A percentile compares a stretch with the other conserved stretches of the same genome.
These are phyloP conservation scores for Solanum corneliomulleri DNA, from an alignment of 257 asterid genomes.

Conservation along the genomic window DNA sequence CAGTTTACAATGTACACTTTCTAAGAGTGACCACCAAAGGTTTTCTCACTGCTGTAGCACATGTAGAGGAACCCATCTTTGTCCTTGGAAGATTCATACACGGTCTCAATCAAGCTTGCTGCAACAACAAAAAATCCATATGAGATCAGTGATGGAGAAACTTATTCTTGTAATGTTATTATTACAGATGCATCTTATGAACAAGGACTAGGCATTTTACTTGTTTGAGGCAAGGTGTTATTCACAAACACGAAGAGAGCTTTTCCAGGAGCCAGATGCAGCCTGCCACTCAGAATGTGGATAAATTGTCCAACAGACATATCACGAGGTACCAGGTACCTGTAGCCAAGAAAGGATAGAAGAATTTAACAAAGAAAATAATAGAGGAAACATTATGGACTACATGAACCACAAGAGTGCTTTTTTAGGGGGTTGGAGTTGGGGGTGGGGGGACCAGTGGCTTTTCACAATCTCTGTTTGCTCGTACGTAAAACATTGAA, in stretches of 20 bases:
- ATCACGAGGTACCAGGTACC: constrained; percentile 93
- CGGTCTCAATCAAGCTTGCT: constrained; percentile 70
- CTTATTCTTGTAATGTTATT: not conserved
- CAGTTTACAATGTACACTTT: not conserved
- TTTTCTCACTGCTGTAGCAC: constrained; percentile 98
- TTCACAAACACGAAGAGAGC: constrained; percentile 84
- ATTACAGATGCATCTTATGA: not conserved
- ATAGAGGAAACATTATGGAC: not conserved
- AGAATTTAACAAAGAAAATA: not conserved
- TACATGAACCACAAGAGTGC: not conserved
- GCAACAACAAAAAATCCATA: constrained; percentile 4
- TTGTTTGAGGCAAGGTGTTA: constrained; percentile 85
- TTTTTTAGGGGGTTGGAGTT: not conserved
- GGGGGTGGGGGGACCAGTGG: not conserved
- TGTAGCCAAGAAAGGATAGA: constrained; percentile 9
- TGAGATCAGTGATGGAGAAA: not conserved
- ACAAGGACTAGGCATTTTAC: constrained; percentile 20
- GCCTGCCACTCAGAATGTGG: constrained; percentile 74
- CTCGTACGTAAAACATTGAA: not conserved
- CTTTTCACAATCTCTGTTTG: not conserved
- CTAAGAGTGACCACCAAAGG: constrained; percentile 46
- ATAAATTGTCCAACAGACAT: constrained; percentile 92
- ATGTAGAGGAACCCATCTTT: constrained; percentile 87
- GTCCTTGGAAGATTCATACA: constrained; percentile 64
- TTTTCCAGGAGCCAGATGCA: constrained; percentile 80